These are phyloP conservation scores for Lathyrus oleraceus DNA, from an alignment of 306 rosid species.

Conservation along the genomic window DNA sequence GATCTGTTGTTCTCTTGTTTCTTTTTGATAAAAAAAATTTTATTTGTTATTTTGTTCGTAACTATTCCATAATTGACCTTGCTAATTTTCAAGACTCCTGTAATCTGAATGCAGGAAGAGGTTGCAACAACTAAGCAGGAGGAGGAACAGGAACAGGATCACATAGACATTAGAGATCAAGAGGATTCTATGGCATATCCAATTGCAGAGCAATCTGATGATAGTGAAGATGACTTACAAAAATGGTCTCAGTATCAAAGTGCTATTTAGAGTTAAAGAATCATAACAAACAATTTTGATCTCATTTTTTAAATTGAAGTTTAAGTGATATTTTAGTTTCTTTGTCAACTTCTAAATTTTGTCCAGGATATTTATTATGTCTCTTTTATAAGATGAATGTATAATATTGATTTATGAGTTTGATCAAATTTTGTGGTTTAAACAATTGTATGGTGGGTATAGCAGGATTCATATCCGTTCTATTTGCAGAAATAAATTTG, in stretches of 20 bases:
- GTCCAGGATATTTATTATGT: neutral
- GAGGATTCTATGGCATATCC: conserved; percentile 44
- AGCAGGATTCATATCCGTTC: neutral
- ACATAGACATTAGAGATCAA: conserved; percentile 39
- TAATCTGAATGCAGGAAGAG: conserved; percentile 50
- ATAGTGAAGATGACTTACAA: conserved; percentile 42
- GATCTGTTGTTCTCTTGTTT: neutral
- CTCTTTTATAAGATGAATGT: neutral
- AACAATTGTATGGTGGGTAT: neutral
- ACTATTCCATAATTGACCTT: neutral
- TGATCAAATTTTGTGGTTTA: neutral
- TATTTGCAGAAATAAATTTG: neutral
- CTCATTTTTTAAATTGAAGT: conserved; percentile 2
- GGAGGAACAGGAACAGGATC: conserved; percentile 42
- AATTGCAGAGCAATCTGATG: conserved; percentile 56
- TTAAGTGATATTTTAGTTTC: neutral
- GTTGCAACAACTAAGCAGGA: conserved; percentile 34
- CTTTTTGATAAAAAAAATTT: neutral
- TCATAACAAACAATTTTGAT: neutral
- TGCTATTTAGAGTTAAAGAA: conserved; percentile 28
- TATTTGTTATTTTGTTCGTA: neutral
- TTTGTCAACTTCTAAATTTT: neutral
- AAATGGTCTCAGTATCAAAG: conserved; percentile 52
- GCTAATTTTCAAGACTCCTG: conserved; percentile 13
- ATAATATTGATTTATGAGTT: neutral